Conservation (phyloP, 1,139 yeast genomes). For the Saccharomycopsis hybrid region DNA sequence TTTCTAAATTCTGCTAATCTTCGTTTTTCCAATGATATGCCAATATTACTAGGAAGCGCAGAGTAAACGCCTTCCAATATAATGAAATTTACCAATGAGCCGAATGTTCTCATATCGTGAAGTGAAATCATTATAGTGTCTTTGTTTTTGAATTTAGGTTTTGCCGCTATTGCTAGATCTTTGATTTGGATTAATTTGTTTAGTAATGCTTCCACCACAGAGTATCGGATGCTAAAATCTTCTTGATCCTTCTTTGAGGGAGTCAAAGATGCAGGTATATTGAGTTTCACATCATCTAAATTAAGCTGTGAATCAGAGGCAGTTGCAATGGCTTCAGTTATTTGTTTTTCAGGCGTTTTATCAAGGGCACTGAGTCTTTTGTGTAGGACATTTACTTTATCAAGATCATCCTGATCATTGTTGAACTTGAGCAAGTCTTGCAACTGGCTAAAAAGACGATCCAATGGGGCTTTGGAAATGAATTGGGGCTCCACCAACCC, state of each 20-base stretch:
- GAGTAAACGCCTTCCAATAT: slow-evolving; percentile 70
- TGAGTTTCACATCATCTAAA: no score
- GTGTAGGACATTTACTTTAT: not conserved
- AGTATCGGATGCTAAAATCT: slow-evolving; percentile 22
- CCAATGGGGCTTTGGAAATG: slow-evolving; percentile 17
- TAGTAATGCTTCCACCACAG: slow-evolving; percentile 31
- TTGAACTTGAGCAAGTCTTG: not conserved
- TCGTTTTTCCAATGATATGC: slow-evolving; percentile 62
- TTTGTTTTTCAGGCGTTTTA: no score
- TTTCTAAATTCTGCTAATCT: slow-evolving; percentile 25
- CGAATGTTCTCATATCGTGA: slow-evolving; percentile 74
- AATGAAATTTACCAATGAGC: slow-evolving; percentile 54
- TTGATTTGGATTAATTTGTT: slow-evolving; percentile 35
- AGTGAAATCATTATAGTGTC: slow-evolving; percentile 57
- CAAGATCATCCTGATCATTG: no score
- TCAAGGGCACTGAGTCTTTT: no score
- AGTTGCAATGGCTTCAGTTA: no score
- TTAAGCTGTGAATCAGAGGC: no score
- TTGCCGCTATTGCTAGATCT: slow-evolving; percentile 29
- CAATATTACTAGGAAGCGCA: slow-evolving; percentile 47
- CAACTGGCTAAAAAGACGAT: slow-evolving; percentile 17
- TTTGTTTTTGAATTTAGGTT: slow-evolving; percentile 27
- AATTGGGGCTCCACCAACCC: slow-evolving; percentile 21
- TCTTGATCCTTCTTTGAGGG: slow-evolving; percentile 1
- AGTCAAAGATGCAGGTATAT: no score